Evolutionary conservation across 225 moss, liverwort and hornwort species (phyloP).

Genomic region (Marchantia polymorpha): DNA sequence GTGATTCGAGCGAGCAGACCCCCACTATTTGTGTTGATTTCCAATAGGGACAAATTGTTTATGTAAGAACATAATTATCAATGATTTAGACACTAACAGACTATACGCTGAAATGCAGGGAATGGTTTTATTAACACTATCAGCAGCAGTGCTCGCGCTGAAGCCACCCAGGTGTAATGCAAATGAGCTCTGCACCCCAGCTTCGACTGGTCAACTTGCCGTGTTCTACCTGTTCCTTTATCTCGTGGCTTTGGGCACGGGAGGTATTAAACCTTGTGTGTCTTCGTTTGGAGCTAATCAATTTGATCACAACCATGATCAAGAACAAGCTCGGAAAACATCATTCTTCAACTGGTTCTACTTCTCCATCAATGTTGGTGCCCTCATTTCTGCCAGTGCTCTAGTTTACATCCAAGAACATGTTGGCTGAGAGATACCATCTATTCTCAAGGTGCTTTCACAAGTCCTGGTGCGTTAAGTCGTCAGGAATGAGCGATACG

Average conservation of each 20-base stretch:
- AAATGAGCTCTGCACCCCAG: constrained; percentile 13
- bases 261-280: constrained; percentile 95
- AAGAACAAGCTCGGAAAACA: constrained; percentile 58
- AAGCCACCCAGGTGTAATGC: constrained; percentile 39
- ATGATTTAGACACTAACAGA: no score
- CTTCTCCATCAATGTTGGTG: constrained; percentile 87
- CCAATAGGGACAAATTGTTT: neutral
- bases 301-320: constrained; percentile 64
- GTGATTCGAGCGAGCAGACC: constrained; percentile 17
- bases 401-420: constrained; percentile 76
- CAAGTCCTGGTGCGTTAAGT: constrained; percentile 80
- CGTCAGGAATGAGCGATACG: constrained; percentile 69
- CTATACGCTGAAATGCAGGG: constrained; percentile 48
- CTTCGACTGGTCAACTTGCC: constrained; percentile 47
- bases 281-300: constrained; percentile 98
- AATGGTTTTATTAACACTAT: constrained; percentile 72
- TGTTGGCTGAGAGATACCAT: constrained; percentile 76
- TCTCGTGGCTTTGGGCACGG: constrained; percentile 81
- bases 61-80: neutral
- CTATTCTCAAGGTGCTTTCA: constrained; percentile 65
- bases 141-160: constrained; percentile 56
- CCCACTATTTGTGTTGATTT: no score
- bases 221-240: constrained; percentile 76
- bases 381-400: constrained; percentile 60
- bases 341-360: constrained; percentile 99